Base-by-base conservation (phyloP, 805 yeast genomes). In the Ogataea populi-albae region DNA sequence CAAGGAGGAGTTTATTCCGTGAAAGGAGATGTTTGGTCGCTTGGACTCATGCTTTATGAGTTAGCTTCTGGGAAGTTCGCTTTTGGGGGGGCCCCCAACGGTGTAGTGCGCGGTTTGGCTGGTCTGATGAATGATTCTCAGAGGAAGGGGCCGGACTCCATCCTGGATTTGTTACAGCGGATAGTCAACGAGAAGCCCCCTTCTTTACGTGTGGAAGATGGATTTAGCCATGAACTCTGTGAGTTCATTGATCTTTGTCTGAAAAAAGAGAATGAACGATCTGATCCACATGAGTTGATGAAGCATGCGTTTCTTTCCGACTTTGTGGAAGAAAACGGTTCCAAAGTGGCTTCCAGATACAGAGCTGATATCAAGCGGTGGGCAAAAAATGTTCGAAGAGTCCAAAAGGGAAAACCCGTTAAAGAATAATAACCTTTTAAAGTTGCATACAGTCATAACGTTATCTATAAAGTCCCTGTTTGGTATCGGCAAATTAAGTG, bases 21-120 rank as follows among this genome's bases (percentile, higher is more conserved):
- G n/a, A 88, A 89, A 49, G 91, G 95, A 24, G 99, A 93, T 59
- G 91, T 93, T 9, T 93, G 99, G 99, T 87, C 97, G 0, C 65
- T 89, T 47, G 99, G 98, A 1, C 66, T 93, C 29, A 84, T 89
- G 81, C 68, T 93, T 26, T 77, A 86, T 33, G 98, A 93, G 59
- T 66, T 93, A 34, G 91, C 96, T 1, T 77, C 85, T 3, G 98
- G 98, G 0, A 70, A 69, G 35, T 81, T 83, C 49, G 93, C 96
- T 2, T 80, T 89, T 68, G 73, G 75, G 16, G 80, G 77, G 42
- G 53, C 49, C n/a, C 73, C 71, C 18, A 73, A 69, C 4, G 50
- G 53, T 6, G 44, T 54, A 6, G 54, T 51, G 1, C 43, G 47
- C 6, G 37, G 48, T 42, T 23, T 54, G 38, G 14, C 59, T 35